Evolutionary conservation across 441 rosid genomes (phyloP).

Genomic region (Adansonia gregorii): DNA sequence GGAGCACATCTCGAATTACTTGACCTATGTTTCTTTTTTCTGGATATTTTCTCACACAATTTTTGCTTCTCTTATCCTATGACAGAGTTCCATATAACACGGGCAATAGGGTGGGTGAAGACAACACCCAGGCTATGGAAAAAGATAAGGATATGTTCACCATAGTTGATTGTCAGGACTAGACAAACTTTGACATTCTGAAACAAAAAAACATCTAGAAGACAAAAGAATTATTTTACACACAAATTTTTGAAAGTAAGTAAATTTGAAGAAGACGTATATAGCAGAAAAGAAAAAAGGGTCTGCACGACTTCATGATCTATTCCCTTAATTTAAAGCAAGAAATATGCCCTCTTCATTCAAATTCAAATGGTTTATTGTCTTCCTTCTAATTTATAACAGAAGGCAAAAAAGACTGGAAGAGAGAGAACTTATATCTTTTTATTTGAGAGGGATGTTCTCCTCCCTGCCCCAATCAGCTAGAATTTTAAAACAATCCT

Average conservation of each 20-base stretch:
- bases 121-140: conserved; percentile 4
- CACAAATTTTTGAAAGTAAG: not conserved
- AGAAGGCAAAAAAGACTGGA: not conserved
- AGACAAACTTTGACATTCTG: not conserved
- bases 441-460: not conserved
- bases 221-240: not conserved
- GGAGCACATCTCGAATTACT: not conserved
- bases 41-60: conserved; percentile 1
- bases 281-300: not conserved
- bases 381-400: conserved; percentile 10
- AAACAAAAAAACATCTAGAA: not conserved
- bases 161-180: not conserved
- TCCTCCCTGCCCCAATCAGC: not conserved
- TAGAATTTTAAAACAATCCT: conserved; percentile 2
- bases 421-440: not conserved
- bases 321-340: not conserved
- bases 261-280: not conserved
- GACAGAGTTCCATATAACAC: not conserved
- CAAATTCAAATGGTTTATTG: not conserved
- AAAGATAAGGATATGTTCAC: not conserved
- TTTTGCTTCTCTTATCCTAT: not conserved
- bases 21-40: not conserved
- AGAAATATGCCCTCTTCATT: conserved; percentile 4
- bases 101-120: not conserved
- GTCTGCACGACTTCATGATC: not conserved